A percentile compares a stretch with the other conserved stretches of the same genome.
Conservation (phyloP, 202 grass and related monocot species). For the Setaria italica region DNA sequence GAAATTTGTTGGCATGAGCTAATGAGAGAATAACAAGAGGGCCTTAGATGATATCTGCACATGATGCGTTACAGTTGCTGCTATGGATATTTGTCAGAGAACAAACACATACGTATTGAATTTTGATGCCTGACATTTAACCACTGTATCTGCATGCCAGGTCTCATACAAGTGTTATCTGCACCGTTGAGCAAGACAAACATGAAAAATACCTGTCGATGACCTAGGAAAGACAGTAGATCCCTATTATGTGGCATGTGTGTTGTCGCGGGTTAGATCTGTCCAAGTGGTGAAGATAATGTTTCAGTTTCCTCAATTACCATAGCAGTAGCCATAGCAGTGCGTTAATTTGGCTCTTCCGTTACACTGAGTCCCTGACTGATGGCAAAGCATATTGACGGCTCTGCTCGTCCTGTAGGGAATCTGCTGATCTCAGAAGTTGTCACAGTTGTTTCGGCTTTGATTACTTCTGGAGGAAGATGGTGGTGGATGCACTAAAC, state of each 20-base stretch:
- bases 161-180: neutral
- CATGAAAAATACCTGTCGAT: slow-evolving; percentile 22
- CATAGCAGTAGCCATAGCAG: neutral
- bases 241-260: neutral
- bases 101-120: slow-evolving; percentile 8
- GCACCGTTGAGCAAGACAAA: slow-evolving; percentile 26
- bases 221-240: neutral
- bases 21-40: slow-evolving; percentile 33
- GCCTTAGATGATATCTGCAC: slow-evolving; percentile 37
- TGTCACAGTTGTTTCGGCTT: neutral
- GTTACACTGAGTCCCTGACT: neutral
- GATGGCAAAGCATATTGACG: neutral
- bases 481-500: slow-evolving; percentile 10
- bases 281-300: neutral
- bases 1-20: neutral
- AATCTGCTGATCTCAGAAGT: slow-evolving; percentile 22
- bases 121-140: slow-evolving; percentile 22
- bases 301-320: slow-evolving; percentile 30
- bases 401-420: neutral
- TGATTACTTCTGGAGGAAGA: slow-evolving; percentile 6
- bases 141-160: neutral
- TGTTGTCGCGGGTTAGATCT: neutral
- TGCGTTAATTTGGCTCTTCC: neutral
- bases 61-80: slow-evolving; percentile 17
- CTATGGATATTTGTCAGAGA: slow-evolving; percentile 32